Percentiles rank a stretch among this genome's conserved stretches.
phyloP scores from a whole-genome alignment of 2,329 filamentous ascomycete genomes.

The Metarhizium robertsii region DNA sequence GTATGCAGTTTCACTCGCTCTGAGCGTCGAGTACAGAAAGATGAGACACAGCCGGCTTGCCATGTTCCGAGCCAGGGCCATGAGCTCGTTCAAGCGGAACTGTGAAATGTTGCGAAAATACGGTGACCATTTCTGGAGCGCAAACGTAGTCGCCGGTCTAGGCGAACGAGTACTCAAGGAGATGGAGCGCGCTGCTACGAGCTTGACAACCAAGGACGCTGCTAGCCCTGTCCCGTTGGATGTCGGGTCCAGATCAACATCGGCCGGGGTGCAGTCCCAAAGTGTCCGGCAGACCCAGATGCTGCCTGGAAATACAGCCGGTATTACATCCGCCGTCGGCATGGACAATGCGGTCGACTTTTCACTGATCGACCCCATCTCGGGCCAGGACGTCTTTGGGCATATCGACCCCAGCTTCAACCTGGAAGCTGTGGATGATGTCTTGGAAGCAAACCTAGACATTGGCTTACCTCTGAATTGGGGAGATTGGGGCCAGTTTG shows the following conservation, averaged over 20 bases:
- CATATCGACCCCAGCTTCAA: constrained; percentile 47
- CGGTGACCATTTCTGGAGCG: constrained; percentile 49
- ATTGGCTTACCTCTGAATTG: constrained; percentile 44
- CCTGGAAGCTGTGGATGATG: constrained; percentile 43
- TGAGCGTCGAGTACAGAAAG: constrained; percentile 54
- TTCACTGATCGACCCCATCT: constrained; percentile 31
- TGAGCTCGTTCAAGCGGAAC: constrained; percentile 43
- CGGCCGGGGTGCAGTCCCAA: constrained; percentile 3
- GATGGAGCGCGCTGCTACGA: constrained; percentile 44
- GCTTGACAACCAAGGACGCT: constrained; percentile 28
- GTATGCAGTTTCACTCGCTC: constrained; percentile 50
- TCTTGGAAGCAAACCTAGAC: constrained; percentile 44
- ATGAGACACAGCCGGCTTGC: constrained; percentile 52
- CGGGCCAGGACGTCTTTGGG: constrained; percentile 44
- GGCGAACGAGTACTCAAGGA: constrained; percentile 46
- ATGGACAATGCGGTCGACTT: constrained; percentile 30
- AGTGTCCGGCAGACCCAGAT: constrained; percentile 9
- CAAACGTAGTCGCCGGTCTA: constrained; percentile 43
- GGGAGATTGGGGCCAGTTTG: constrained; percentile 33
- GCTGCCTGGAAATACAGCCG: constrained; percentile 15
- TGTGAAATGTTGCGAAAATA: constrained; percentile 43
- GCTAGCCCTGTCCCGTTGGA: constrained; percentile 17
- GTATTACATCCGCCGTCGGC: constrained; percentile 17
- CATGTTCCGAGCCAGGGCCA: constrained; percentile 48
- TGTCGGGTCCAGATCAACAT: constrained; percentile 10